Base-by-base conservation (phyloP, 495 filamentous ascomycete species). In the Xylaria bambusicola region DNA sequence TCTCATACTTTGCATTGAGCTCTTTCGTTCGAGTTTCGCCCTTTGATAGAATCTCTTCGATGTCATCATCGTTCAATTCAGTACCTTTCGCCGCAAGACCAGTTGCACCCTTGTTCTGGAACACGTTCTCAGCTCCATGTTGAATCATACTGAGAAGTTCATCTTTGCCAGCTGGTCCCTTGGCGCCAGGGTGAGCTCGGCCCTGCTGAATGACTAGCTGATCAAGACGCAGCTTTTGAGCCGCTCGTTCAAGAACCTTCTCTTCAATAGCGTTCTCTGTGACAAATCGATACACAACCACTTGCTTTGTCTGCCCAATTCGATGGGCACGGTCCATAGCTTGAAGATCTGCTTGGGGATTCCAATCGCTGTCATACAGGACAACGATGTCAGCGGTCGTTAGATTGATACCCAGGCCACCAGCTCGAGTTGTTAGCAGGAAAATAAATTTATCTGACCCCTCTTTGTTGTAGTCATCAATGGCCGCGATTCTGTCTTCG, bases 141-240 rank as follows among this genome's bases (percentile, higher is more conserved):
- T 99, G 95, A 64, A 99, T 99, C 95, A 99, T 98, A 53, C 83
- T 90, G 10, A 99, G 82, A 27, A 99, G 80, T 62, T 99, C 95
- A 54, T 98, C 95, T 71, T 99, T 99, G 45, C 90, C 95, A 7
- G 93, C 89, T 1, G 83, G 82, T 27, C 88, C 88, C 76, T 95
- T 95, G 1, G 87, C 87, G 29, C 90, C 89, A 56, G 91, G 91
- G 73, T 97, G 94, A 36, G 95, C 89, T 64, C 95, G 92, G 21
- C 95, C 95, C 80, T 99, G 95, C 63, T 99, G 95, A 66, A 99
- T 99, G 56, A 99, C 95, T n/a, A 99, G 83, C 73, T 98, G 94
- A 67, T 99, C 95, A 42, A 99, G 84, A 50, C 95, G 92, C 56
- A 99, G 76, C 71, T 99, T 99, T 67, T 99, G 95, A 2, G 95